Evolutionary conservation across 805 yeast species (phyloP).

Genomic region (Schizosaccharomyces octosporus): DNA sequence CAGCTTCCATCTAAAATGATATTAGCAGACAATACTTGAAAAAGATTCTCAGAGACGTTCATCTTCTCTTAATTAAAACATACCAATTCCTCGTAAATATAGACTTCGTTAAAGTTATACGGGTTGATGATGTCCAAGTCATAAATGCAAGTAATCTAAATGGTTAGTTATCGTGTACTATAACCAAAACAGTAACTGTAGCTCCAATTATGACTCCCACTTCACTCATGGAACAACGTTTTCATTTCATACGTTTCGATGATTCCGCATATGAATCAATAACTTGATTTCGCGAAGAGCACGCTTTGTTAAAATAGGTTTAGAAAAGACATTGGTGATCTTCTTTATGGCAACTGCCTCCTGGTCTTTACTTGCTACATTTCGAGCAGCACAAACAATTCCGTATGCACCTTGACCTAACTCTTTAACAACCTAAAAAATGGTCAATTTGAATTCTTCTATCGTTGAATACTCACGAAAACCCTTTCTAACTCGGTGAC

Average conservation of each 20-base stretch:
- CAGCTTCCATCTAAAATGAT: slow-evolving; percentile 66
- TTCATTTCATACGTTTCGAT: slow-evolving; percentile 30
- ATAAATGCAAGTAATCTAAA: slow-evolving; percentile 59
- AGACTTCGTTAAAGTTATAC: slow-evolving; percentile 58
- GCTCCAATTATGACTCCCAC: no score
- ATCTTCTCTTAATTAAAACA: not conserved
- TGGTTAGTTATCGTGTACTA: not conserved
- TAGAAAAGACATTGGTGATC: slow-evolving; percentile 79
- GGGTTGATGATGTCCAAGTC: slow-evolving; percentile 64
- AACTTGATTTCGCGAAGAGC: slow-evolving; percentile 78
- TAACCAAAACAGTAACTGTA: no score
- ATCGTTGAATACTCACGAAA: no score
- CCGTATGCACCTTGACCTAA: slow-evolving; percentile 97
- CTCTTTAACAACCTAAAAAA: slow-evolving; percentile 50
- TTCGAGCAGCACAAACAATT: slow-evolving; percentile 80
- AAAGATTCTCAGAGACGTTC: not conserved
- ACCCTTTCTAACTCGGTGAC: no score
- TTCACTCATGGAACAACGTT: not conserved
- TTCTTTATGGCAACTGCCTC: slow-evolving; percentile 75
- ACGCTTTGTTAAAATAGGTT: slow-evolving; percentile 73
- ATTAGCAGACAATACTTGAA: not conserved
- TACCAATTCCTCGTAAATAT: slow-evolving; percentile 39
- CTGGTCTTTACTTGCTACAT: slow-evolving; percentile 14
- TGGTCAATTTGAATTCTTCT: not conserved
- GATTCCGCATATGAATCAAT: slow-evolving; percentile 63